phyloP scores from a whole-genome alignment of 2,329 filamentous ascomycete genomes.

The Xylaria sp. region DNA sequence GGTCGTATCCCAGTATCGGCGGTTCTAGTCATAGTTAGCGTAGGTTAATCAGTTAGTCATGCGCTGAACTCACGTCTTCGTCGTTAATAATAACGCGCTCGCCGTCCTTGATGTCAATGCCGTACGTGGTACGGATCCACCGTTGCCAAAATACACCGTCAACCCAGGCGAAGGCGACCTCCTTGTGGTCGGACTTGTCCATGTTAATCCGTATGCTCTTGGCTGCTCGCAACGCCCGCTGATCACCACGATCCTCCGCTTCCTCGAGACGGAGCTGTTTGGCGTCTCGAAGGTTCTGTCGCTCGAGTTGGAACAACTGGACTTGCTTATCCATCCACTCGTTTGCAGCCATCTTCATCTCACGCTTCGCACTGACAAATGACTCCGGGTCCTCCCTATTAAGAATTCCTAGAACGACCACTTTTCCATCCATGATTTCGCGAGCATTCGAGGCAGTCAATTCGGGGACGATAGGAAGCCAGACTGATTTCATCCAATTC shows the following conservation, averaged over 20 bases:
- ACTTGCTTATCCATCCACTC: conserved; percentile 99
- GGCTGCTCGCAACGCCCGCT: conserved; percentile 80
- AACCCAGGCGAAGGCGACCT: conserved; percentile 95
- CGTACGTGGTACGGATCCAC: conserved; percentile 94
- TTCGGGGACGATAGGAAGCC: conserved; percentile 94
- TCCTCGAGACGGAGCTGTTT: conserved; percentile 97
- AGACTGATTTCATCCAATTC: conserved; percentile 93
- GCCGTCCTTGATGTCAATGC: conserved; percentile 83
- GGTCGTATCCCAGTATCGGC: conserved; percentile 92
- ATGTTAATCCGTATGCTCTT: conserved; percentile 93
- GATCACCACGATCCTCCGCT: conserved; percentile 88
- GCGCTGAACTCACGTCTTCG: conserved; percentile 74
- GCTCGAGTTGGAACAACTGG: conserved; percentile 86
- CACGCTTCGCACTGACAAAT: conserved; percentile 76
- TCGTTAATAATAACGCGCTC: conserved; percentile 97
- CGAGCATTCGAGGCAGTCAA: conserved; percentile 87
- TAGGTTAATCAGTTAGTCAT: conserved; percentile 3
- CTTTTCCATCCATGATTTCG: conserved; percentile 92
- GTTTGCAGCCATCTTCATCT: conserved; percentile 92
- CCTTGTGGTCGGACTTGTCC: conserved; percentile 82
- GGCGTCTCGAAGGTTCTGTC: conserved; percentile 88
- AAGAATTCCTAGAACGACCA: conserved; percentile 90
- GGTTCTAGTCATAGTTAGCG: conserved; percentile 64
- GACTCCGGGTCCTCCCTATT: conserved; percentile 78
- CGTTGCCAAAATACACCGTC: conserved; percentile 97